phyloP scores from a whole-genome alignment of 2,329 filamentous ascomycete genomes.

The Diaporthe nobilis region DNA sequence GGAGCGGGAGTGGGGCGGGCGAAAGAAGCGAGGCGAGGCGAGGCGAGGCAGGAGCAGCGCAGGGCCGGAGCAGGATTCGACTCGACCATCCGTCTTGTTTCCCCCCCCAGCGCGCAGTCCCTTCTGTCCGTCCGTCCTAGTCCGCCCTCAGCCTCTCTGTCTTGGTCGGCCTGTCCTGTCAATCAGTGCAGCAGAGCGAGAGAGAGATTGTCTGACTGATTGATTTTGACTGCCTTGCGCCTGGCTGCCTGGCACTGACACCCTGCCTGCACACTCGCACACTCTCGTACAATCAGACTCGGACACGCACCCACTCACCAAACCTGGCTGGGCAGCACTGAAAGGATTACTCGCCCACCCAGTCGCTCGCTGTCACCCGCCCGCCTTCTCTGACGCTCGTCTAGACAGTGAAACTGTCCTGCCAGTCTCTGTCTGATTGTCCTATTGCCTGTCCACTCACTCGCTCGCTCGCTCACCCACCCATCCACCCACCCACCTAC shows the following conservation, averaged over 20 bases:
- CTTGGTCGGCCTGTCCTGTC: conserved; percentile 1
- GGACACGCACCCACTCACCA: not conserved
- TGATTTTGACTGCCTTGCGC: not conserved
- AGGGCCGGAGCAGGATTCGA: conserved; percentile 14
- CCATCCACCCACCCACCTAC: conserved; percentile 17
- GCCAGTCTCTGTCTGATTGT: conserved; percentile 1
- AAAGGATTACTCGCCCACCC: conserved; percentile 13
- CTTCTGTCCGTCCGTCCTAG: not conserved
- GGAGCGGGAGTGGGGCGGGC: conserved; percentile 1
- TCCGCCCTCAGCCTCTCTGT: conserved; percentile 8
- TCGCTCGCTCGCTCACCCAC: conserved; percentile 5
- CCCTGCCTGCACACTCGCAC: not conserved
- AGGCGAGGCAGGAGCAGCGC: conserved; percentile 4
- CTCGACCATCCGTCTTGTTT: conserved; percentile 10
- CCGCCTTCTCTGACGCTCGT: not conserved
- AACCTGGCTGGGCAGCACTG: conserved; percentile 4
- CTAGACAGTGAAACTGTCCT: conserved; percentile 7
- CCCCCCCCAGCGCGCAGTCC: not conserved
- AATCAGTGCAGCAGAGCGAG: not conserved
- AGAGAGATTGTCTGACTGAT: not conserved
- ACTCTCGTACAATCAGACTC: not conserved
- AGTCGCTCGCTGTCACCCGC: not conserved
- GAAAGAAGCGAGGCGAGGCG: conserved; percentile 18
- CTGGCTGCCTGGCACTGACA: conserved; percentile 17
- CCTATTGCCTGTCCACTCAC: not conserved